Evolutionary conservation across 805 yeast species (phyloP).

Genomic region (Cyberlindnera nakhonratchasimensis): DNA sequence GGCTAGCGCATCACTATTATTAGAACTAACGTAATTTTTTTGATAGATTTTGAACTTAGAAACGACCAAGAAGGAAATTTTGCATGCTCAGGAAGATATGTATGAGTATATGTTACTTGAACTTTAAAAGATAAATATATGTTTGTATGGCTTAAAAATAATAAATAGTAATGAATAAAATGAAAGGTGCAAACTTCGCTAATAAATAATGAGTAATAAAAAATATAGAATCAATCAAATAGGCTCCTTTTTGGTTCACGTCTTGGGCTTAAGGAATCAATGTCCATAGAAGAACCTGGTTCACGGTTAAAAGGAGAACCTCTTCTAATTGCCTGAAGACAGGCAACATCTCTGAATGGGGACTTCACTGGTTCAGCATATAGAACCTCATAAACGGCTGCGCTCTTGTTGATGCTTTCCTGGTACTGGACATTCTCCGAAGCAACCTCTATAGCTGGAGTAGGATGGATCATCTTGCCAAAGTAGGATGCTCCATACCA

Average conservation of each 20-base stretch:
- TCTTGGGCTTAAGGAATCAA: constrained; percentile 19
- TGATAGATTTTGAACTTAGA: too few relatives aligned
- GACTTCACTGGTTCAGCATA: constrained; percentile 9
- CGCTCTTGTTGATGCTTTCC: constrained; percentile 10
- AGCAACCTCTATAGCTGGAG: constrained; percentile 1
- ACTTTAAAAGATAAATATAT: too few relatives aligned
- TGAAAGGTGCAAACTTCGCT: neutral
- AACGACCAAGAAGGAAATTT: too few relatives aligned
- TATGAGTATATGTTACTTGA: too few relatives aligned
- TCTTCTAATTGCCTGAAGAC: constrained; percentile 12
- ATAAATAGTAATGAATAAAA: constrained; percentile 11
- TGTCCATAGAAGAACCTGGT: constrained; percentile 14
- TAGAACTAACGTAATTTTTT: too few relatives aligned
- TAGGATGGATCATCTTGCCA: constrained; percentile 16
- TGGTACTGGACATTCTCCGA: constrained; percentile 11
- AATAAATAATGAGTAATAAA: neutral
- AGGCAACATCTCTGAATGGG: constrained; percentile 12
- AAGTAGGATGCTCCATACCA: constrained; percentile 15
- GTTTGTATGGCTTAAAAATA: neutral
- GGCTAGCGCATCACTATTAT: constrained; percentile 57
- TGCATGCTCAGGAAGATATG: neutral
- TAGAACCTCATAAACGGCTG: constrained; percentile 15
- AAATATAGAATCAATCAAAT: constrained; percentile 13
- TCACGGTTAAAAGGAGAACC: constrained; percentile 20
- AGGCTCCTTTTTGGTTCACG: constrained; percentile 15